Percentiles rank a stretch among this genome's conserved stretches.
Evolutionary conservation across 2,329 filamentous ascomycete genomes (phyloP).

Genomic region (Aspergillus puulaauensis): DNA sequence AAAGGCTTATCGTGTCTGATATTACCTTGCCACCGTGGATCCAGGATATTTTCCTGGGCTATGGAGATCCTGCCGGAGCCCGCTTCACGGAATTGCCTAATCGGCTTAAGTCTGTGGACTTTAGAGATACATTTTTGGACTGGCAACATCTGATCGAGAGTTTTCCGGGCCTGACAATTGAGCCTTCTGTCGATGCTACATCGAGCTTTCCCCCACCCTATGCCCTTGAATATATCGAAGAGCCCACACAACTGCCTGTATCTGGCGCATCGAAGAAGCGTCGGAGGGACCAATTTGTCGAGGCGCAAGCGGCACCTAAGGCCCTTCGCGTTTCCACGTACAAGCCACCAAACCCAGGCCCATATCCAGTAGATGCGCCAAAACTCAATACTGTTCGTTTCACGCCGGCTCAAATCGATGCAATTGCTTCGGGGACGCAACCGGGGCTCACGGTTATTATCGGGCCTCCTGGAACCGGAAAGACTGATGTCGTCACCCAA

Average conservation of each 20-base stretch:
- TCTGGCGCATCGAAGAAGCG: slow-evolving; percentile 79
- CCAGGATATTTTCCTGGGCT: slow-evolving; percentile 96
- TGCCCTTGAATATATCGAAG: slow-evolving; percentile 68
- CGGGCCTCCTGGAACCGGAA: slow-evolving; percentile 92
- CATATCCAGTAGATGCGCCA: slow-evolving; percentile 81
- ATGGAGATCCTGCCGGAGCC: slow-evolving; percentile 86
- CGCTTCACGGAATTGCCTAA: slow-evolving; percentile 81
- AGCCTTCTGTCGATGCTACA: slow-evolving; percentile 69
- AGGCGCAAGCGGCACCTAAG: slow-evolving; percentile 61
- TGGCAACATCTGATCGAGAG: slow-evolving; percentile 93
- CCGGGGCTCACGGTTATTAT: slow-evolving; percentile 92
- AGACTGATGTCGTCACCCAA: slow-evolving; percentile 98
- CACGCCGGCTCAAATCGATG: slow-evolving; percentile 86
- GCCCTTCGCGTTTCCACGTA: slow-evolving; percentile 85
- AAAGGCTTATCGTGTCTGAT: slow-evolving; percentile 78
- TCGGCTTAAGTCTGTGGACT: slow-evolving; percentile 76
- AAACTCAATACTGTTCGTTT: slow-evolving; percentile 83
- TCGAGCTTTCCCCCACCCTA: slow-evolving; percentile 85
- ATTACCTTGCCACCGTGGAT: slow-evolving; percentile 87
- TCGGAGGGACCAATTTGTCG: slow-evolving; percentile 72
- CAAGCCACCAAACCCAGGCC: slow-evolving; percentile 81
- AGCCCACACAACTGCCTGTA: slow-evolving; percentile 49
- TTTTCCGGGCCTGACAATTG: slow-evolving; percentile 81
- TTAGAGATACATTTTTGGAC: slow-evolving; percentile 89
- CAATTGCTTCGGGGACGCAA: slow-evolving; percentile 89